phyloP scores from a whole-genome alignment of 1,284 basidiomycete species.

The Ustilago trichophora region DNA sequence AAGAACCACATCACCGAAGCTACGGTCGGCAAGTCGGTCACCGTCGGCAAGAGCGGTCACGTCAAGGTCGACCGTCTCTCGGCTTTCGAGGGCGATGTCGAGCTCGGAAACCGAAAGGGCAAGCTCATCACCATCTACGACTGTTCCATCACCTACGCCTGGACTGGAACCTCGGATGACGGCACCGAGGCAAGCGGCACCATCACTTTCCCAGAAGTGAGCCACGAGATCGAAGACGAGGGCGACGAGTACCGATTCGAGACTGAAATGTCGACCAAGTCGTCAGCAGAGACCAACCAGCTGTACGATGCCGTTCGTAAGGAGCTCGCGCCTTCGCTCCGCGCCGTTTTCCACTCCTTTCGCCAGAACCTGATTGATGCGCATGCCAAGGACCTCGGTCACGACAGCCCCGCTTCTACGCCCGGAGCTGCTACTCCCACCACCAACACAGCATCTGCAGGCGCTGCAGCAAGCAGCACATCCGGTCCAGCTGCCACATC shows the following conservation, averaged over 20 bases:
- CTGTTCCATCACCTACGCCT: constrained; percentile 74
- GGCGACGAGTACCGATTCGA: constrained; percentile 75
- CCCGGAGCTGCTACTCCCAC: constrained; percentile 72
- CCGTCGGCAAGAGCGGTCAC: constrained; percentile 34
- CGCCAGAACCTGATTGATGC: constrained; percentile 80
- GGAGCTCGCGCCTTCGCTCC: constrained; percentile 70
- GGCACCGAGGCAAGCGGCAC: constrained; percentile 80
- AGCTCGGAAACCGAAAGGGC: constrained; percentile 66
- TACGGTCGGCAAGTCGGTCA: constrained; percentile 50
- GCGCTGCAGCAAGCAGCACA: constrained; percentile 50
- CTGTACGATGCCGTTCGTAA: constrained; percentile 61
- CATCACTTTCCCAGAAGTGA: constrained; percentile 88
- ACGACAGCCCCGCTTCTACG: constrained; percentile 67
- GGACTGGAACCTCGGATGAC: constrained; percentile 69
- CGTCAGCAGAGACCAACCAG: constrained; percentile 39
- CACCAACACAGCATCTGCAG: constrained; percentile 66
- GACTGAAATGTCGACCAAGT: constrained; percentile 51
- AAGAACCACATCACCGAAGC: constrained; percentile 58
- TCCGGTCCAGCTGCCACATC: constrained; percentile 41
- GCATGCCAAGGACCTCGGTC: constrained; percentile 84
- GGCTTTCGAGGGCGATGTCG: constrained; percentile 65
- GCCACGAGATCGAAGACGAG: constrained; percentile 88
- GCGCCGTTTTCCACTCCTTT: constrained; percentile 74
- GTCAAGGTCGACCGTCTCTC: constrained; percentile 59
- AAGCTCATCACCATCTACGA: constrained; percentile 97